Evolutionary conservation across 2,329 filamentous ascomycete genomes (phyloP), one percentile per base, ranked within the genome.

Genomic region (Fusarium dlaminii): DNA sequence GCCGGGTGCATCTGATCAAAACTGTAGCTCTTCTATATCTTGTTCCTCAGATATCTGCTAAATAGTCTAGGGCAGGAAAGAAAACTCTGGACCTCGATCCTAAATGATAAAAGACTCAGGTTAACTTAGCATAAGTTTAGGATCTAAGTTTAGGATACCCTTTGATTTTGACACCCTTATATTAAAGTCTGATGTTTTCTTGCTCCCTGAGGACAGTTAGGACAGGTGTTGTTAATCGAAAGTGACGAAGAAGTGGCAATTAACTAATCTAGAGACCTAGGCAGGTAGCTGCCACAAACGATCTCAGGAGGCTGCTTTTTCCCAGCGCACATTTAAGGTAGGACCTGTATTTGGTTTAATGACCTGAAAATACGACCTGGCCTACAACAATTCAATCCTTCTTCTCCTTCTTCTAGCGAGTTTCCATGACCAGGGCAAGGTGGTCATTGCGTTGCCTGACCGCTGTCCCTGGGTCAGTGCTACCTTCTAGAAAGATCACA

Each of bases 371-470:
- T 49, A 63, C 42, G 56, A 63, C n/a, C 39, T 62, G 52, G 59
- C 30, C 42, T 66, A 43, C 70, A 78, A 74, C 72, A 70, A 74
- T 60, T 69, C 54, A 58, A 68, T 68, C 68, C 65, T 63, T 73
- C 66, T 78, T 78, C 77, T 67, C 69, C 68, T 63, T 71, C 64
- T 78, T 78, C 77, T 78, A 78, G 77, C 70, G 77, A 73, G 74
- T 68, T 78, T 78, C 77, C 64, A 78, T 51, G 64, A 73, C 75
- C 60, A 61, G 75, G 76, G 75, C 52, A 55, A 48, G 73, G 45
- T 77, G 76, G 66, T 66, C 76, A 67, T 72, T 73, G 76, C 76
- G 76, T 56, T 71, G 63, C 55, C 37, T 71, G 59, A 57, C 57
- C 56, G 67, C 58, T 72, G 73, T 66, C 56, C 75, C 75, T 61